These are phyloP conservation scores for Saccharomycopsis sp. DNA, from an alignment of 805 yeast genomes.

Conservation along the genomic window DNA sequence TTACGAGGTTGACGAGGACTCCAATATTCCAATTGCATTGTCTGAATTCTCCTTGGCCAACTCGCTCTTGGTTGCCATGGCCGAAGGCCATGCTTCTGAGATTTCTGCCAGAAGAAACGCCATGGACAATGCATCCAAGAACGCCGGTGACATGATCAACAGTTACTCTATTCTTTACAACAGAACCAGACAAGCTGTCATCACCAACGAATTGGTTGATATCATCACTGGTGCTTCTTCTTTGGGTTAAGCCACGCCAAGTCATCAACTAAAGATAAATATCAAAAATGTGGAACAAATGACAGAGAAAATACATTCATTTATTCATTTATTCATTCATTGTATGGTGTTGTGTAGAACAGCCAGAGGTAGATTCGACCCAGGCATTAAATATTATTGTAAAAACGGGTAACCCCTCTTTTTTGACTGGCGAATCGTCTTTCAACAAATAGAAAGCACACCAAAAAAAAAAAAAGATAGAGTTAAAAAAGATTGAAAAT, in stretches of 20 bases:
- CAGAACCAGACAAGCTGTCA: conserved; percentile 99
- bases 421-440: too few species aligned
- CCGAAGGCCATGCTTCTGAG: conserved; percentile 98
- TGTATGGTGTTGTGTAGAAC: too few species aligned
- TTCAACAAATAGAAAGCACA: too few species aligned
- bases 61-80: conserved; percentile 82
- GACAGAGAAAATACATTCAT: too few species aligned
- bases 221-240: conserved; percentile 99
- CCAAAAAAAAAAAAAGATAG: too few species aligned
- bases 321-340: too few species aligned
- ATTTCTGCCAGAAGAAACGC: conserved; percentile 98
- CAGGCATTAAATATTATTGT: too few species aligned
- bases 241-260: conserved; percentile 57
- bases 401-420: too few species aligned
- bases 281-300: too few species aligned
- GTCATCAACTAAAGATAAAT: too few species aligned
- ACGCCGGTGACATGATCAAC: conserved; percentile 98
- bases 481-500: too few species aligned
- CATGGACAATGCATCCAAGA: conserved; percentile 99
- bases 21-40: conserved; percentile 58
- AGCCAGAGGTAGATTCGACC: too few species aligned
- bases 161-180: conserved; percentile 94
- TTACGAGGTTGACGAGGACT: conserved; percentile 70
- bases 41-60: conserved; percentile 86
- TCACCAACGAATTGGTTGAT: conserved; percentile 98